Evolutionary conservation across 2,329 filamentous ascomycete species (phyloP).

Genomic region (Dothideomycetes sp.): DNA sequence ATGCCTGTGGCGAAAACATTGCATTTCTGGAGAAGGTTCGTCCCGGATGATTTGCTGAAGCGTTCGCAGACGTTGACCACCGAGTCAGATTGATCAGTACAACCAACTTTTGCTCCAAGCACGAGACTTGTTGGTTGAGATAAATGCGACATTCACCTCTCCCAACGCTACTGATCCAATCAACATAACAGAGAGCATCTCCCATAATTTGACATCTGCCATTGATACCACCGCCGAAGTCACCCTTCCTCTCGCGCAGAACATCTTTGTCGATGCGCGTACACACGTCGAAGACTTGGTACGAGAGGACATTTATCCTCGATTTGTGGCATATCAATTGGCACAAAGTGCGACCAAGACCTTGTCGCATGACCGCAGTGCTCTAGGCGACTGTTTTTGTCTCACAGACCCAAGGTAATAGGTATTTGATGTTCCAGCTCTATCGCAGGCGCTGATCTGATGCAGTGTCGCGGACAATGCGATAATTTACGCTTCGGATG

Average conservation of each 20-base stretch:
- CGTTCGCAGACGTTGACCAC: neutral
- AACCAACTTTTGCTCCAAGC: slow-evolving; percentile 34
- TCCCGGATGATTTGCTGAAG: neutral
- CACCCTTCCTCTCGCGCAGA: slow-evolving; percentile 36
- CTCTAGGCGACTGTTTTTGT: slow-evolving; percentile 49
- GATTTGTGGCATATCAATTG: slow-evolving; percentile 43
- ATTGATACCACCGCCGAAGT: slow-evolving; percentile 35
- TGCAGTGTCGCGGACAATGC: slow-evolving; percentile 36
- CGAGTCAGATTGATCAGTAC: slow-evolving; percentile 32
- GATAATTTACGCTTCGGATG: slow-evolving; percentile 39
- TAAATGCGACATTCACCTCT: slow-evolving; percentile 33
- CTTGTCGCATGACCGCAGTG: slow-evolving; percentile 28
- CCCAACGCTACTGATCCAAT: slow-evolving; percentile 26
- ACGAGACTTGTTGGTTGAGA: slow-evolving; percentile 33
- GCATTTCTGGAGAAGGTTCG: slow-evolving; percentile 41
- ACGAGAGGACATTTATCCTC: slow-evolving; percentile 37
- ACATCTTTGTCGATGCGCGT: slow-evolving; percentile 33
- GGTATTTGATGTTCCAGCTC: neutral
- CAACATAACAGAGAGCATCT: slow-evolving; percentile 30
- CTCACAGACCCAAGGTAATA: slow-evolving; percentile 40
- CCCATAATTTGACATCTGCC: slow-evolving; percentile 33
- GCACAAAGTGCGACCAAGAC: slow-evolving; percentile 35
- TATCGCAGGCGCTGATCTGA: neutral
- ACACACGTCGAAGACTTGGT: slow-evolving; percentile 35
- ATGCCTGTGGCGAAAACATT: slow-evolving; percentile 38